Base-by-base conservation (phyloP, 495 filamentous ascomycete genomes). In the Pyrenopolyporus hunteri region DNA sequence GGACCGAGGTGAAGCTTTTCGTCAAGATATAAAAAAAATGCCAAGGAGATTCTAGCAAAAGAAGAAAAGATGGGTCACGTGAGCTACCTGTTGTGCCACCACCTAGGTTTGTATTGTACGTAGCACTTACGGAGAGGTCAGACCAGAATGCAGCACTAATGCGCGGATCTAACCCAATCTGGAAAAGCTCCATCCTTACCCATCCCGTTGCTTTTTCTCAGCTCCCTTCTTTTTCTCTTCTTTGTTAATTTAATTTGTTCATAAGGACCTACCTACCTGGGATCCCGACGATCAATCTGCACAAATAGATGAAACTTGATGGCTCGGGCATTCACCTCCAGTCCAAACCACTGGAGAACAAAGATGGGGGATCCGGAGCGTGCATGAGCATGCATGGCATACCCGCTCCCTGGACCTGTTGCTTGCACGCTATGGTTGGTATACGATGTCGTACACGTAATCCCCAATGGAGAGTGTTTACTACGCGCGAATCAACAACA, bases 381-480 rank as follows among this genome's bases (percentile, higher is more conserved):
- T 55, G 54, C 55, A 59, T 54, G 49, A 39, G 31, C 55, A 59
- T 45, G 31, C 55, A 59, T 59, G 29, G 55, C 56, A 66, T 66
- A 66, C 56, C 63, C 63, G 63, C 53, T 31, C 20, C 22, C n/a
- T 36, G 9, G 39, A 17, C 39, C 23, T 49, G 25, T 25, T 17
- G 17, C 37, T 44, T 25, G 19, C 44, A 45, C 16, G n/a, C 7
- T 13, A 19, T 57, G 36, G 46, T 57, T 57, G 37, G 51, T n/a
- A 52, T 56, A 32, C 43, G 35, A 55, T 22, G 55, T 47, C 20
- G 63, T 52, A 60, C 51, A 56, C 50, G 56, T 57, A 52, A 66
- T 51, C 50, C 49, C 23, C 33, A 7, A 32, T 45, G 42, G 20
- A 39, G 46, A 16, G 19, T 33, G 31, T 28, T 23, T 19, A 25